Conservation (phyloP, 176 grass and related monocot species). For the Cenchrus fungigraminus region DNA sequence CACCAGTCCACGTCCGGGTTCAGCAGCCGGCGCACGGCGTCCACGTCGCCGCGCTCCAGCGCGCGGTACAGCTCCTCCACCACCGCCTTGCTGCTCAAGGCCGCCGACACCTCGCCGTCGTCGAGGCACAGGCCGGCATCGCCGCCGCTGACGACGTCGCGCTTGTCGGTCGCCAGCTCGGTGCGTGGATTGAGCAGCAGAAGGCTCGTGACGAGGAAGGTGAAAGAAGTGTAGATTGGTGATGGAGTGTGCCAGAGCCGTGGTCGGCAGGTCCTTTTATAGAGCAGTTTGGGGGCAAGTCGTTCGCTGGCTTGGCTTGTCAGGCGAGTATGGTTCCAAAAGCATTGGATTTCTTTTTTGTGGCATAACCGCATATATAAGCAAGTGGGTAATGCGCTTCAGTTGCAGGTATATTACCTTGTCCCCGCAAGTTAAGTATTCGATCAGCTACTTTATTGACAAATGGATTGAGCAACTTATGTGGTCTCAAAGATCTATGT, state of each 20-base stretch:
- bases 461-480: conserved; percentile 10
- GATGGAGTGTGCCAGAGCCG: background rate
- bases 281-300: background rate
- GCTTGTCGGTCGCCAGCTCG: conserved; percentile 35
- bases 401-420: conserved; percentile 8
- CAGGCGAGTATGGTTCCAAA: conserved; percentile 17
- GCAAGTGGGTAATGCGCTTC: conserved; percentile 2
- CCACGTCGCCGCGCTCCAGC: conserved; percentile 62
- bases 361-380: background rate
- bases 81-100: conserved; percentile 52
- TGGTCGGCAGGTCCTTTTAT: conserved; percentile 21
- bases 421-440: conserved; percentile 5
- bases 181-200: background rate
- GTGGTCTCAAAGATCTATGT: background rate
- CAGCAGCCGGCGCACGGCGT: conserved; percentile 60
- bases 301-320: background rate
- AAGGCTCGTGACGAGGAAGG: background rate
- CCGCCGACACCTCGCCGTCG: background rate
- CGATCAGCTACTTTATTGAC: background rate
- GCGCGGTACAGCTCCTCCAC: conserved; percentile 77
- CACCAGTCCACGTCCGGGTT: conserved; percentile 89
- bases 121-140: background rate
- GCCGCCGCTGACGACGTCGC: background rate
- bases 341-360: background rate
- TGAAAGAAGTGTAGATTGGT: no score